Evolutionary conservation across 768 basidiomycete species (phyloP), one percentile per base, ranked within the genome.

Genomic region (Sarcodon sp.): DNA sequence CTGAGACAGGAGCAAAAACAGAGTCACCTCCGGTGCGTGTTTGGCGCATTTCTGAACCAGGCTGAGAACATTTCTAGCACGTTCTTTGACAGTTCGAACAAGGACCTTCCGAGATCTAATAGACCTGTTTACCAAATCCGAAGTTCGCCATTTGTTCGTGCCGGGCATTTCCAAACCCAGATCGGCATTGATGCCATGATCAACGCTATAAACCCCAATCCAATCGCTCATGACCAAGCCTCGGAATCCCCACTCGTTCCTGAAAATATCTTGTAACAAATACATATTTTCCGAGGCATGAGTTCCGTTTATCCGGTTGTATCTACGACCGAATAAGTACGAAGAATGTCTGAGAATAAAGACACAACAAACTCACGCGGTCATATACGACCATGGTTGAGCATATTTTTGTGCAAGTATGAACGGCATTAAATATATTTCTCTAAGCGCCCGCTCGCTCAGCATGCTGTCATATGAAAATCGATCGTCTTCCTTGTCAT

Each of bases 81-180:
- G 75, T 27, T 75, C 73, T 51, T 84, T 83, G 32, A 89, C 61
- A 8, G 76, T 77, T 13, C 76, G 70, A n/a, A 69, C 61, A 1
- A 74, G 78, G 41, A 88, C 61, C 62, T 89, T 89, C 15, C 80
- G 66, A 1, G 81, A 70, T 6, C 60, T 55, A 44, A 85, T 71
- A 0, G 58, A 75, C 21, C 82, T 71, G 53, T 75, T 76, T 55
- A 86, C 73, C 34, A 79, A 70, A 50, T 82, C 78, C n/a, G 79
- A 68, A 0, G 75, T 76, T 6, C 85, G 72, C 85, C 83, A 86
- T 53, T 86, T 84, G 62, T 80, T 80, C 11, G 65, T 64, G 1
- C 86, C 85, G 0, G 83, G 84, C 83, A 86, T 87, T 59, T 87
- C 84, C 35, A 89, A 72, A 57, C 87, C 82, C 18, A 87, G 66